Percentiles rank a stretch among this genome's conserved stretches.
phyloP scores from a whole-genome alignment of 768 basidiomycete genomes.

The Melanogaster broomeanus region DNA sequence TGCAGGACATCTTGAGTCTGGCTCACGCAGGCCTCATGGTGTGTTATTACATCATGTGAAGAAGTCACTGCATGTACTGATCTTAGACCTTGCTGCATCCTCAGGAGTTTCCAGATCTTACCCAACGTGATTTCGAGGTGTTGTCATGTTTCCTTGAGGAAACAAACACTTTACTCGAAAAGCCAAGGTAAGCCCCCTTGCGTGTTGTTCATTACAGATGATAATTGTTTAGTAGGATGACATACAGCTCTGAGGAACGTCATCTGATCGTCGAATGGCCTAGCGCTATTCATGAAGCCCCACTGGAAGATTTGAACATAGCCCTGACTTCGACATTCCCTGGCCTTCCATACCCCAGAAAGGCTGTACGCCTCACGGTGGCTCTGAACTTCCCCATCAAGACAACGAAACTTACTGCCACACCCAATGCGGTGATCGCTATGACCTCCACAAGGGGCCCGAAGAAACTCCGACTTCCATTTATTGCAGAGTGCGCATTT shows the following conservation, averaged over 20 bases:
- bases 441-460: not conserved
- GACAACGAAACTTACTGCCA: not conserved
- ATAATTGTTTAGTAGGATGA: too few relatives aligned
- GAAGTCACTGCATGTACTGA: too few relatives aligned
- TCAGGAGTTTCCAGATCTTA: too few relatives aligned
- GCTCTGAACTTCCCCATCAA: not conserved
- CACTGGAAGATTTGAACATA: not conserved
- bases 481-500: slow-evolving; percentile 1
- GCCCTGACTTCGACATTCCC: not conserved
- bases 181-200: too few relatives aligned
- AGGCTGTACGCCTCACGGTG: not conserved
- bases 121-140: too few relatives aligned
- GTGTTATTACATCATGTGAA: too few relatives aligned
- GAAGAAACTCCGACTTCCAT: not conserved
- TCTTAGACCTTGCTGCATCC: too few relatives aligned
- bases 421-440: not conserved
- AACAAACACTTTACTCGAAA: too few relatives aligned
- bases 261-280: not conserved
- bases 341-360: not conserved
- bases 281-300: not conserved
- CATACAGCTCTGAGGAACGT: not conserved
- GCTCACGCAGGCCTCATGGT: too few relatives aligned
- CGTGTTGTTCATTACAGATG: too few relatives aligned
- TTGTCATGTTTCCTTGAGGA: too few relatives aligned
- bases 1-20: too few relatives aligned